A percentile compares a stretch with the other conserved stretches of the same genome.
Evolutionary conservation across 2,329 filamentous ascomycete species (phyloP).

Genomic region (Sclerotiophoma versabilis): DNA sequence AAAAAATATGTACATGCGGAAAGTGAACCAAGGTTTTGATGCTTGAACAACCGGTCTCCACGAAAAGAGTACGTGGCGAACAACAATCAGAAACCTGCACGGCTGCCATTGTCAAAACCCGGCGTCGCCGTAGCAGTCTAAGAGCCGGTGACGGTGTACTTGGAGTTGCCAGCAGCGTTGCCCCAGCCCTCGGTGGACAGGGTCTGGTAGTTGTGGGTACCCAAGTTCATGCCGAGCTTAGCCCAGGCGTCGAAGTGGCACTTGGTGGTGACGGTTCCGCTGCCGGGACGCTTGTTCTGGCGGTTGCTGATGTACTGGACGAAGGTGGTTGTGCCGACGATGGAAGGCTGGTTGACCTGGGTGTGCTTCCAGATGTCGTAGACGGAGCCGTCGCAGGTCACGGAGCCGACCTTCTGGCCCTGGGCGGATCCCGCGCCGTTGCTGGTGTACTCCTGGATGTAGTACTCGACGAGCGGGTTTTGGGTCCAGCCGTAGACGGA

Average conservation of each 20-base stretch:
- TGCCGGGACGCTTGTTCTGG: slow-evolving; percentile 33
- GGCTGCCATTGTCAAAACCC: too few relatives aligned
- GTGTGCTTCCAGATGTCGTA: slow-evolving; percentile 44
- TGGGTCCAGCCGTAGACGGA: slow-evolving; percentile 64
- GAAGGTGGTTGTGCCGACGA: slow-evolving; percentile 58
- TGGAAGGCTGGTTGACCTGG: slow-evolving; percentile 55
- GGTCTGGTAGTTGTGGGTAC: slow-evolving; percentile 41
- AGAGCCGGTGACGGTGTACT: slow-evolving; percentile 35
- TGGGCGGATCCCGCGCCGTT: slow-evolving; percentile 49
- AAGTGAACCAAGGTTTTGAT: too few relatives aligned
- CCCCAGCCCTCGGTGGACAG: slow-evolving; percentile 40
- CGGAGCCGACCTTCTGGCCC: slow-evolving; percentile 35
- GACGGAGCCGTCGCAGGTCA: slow-evolving; percentile 38
- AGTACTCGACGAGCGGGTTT: slow-evolving; percentile 59
- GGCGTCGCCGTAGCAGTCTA: too few relatives aligned
- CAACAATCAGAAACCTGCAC: too few relatives aligned
- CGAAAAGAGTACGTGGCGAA: too few relatives aligned
- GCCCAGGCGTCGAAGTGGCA: slow-evolving; percentile 44
- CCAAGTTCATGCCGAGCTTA: slow-evolving; percentile 35
- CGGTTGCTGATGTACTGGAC: slow-evolving; percentile 57
- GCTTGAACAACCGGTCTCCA: too few relatives aligned
- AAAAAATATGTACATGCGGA: too few relatives aligned
- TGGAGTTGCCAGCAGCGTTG: slow-evolving; percentile 36
- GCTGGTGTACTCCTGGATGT: slow-evolving; percentile 57
- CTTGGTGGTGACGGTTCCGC: slow-evolving; percentile 40